A percentile compares a stretch with the other conserved stretches of the same genome.
Conservation (phyloP, 225 moss, liverwort and hornwort species). For the Bryum argenteum region DNA sequence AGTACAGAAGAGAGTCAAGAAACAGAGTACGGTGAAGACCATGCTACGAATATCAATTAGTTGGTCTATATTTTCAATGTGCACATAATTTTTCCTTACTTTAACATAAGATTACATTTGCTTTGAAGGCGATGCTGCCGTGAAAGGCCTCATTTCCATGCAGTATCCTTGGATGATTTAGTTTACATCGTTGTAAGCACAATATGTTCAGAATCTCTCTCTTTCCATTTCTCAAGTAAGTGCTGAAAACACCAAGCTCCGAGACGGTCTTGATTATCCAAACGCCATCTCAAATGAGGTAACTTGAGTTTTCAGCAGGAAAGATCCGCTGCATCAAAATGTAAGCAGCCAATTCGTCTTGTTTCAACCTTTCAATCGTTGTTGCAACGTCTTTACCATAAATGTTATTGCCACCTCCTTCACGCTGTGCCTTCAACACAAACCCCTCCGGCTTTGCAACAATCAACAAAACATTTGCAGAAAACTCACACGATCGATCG, state of each 20-base stretch:
- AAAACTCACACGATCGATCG: no score
- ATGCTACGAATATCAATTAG: no score
- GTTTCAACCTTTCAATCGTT: conserved; percentile 58
- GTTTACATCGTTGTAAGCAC: no score
- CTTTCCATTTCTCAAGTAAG: conserved; percentile 79
- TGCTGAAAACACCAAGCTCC: conserved; percentile 81
- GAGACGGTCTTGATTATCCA: conserved; percentile 75
- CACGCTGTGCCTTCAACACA: conserved; percentile 94
- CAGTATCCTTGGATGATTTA: no score
- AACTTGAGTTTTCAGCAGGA: conserved; percentile 69
- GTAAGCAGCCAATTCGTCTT: conserved; percentile 77
- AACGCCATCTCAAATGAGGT: conserved; percentile 70
- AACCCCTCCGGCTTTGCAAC: conserved; percentile 70
- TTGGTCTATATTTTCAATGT: no score
- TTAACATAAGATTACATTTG: no score
- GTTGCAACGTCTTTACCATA: conserved; percentile 82
- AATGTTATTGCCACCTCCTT: conserved; percentile 98
- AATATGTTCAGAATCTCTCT: conserved; percentile 70
- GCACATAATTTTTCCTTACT: no score
- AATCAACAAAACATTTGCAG: no score
- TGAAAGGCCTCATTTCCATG: no score
- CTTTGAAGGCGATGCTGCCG: no score
- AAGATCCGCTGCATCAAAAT: conserved; percentile 96
- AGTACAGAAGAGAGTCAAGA: no score
- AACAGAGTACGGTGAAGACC: no score